Evolutionary conservation across 2,329 filamentous ascomycete genomes (phyloP).

Genomic region (Fonsecaea pedrosoi): DNA sequence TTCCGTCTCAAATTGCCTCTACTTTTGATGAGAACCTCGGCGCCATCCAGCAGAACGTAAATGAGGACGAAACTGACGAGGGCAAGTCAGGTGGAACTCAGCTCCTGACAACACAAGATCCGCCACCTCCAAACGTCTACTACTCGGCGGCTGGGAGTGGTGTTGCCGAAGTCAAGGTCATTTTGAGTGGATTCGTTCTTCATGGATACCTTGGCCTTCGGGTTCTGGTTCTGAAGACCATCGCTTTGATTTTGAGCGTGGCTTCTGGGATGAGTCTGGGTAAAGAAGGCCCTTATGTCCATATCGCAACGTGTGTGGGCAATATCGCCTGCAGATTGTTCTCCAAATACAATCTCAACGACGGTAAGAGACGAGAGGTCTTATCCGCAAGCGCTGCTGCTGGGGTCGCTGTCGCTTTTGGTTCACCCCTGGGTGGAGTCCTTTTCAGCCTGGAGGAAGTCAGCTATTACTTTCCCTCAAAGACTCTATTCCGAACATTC

Average conservation of each 20-base stretch:
- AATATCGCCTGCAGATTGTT: conserved; percentile 97
- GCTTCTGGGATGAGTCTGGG: conserved; percentile 91
- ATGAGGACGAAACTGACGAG: conserved; percentile 52
- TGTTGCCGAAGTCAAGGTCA: conserved; percentile 96
- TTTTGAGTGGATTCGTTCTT: conserved; percentile 95
- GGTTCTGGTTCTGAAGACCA: conserved; percentile 83
- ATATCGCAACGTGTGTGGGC: conserved; percentile 92
- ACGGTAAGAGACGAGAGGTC: conserved; percentile 90
- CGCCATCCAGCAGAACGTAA: conserved; percentile 55
- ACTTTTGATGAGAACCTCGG: conserved; percentile 93
- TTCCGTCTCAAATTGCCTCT: conserved; percentile 79
- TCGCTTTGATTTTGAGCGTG: conserved; percentile 84
- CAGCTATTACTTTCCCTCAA: conserved; percentile 95
- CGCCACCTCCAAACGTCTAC: conserved; percentile 65
- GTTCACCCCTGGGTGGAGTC: conserved; percentile 86
- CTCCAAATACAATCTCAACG: conserved; percentile 89
- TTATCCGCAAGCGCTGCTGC: conserved; percentile 91
- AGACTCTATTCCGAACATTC: conserved; percentile 95
- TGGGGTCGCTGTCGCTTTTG: conserved; percentile 92
- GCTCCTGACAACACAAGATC: conserved; percentile 45
- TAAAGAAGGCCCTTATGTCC: conserved; percentile 96
- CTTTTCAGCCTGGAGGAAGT: conserved; percentile 95
- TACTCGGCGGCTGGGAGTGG: conserved; percentile 96
- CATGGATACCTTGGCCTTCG: conserved; percentile 92
- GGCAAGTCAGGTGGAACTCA: conserved; percentile 50